phyloP scores from a whole-genome alignment of 495 filamentous ascomycete genomes.

The Copromyces sp. region DNA sequence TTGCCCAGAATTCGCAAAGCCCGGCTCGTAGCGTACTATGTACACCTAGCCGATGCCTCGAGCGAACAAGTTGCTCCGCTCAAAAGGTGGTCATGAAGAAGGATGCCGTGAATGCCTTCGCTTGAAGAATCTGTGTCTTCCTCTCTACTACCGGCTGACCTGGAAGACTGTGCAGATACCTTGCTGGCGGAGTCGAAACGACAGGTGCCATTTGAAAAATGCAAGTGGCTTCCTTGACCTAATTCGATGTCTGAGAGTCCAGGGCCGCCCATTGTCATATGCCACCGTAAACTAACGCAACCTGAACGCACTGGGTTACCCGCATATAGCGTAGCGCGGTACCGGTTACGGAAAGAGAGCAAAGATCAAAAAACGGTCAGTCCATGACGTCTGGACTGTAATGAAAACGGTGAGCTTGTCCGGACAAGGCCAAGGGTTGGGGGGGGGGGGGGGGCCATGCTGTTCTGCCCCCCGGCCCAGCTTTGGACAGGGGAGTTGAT shows the following conservation, averaged over 20 bases:
- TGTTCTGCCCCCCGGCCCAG: not conserved
- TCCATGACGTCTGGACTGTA: not conserved
- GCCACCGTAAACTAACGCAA: not conserved
- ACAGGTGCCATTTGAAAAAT: not conserved
- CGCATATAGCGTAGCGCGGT: not conserved
- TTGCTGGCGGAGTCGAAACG: not conserved
- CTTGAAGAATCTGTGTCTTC: not conserved
- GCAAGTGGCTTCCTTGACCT: not conserved
- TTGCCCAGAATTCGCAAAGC: not conserved
- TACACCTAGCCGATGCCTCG: not conserved
- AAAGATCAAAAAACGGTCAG: not conserved
- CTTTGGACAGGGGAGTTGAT: not conserved
- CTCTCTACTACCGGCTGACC: not conserved
- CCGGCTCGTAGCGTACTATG: not conserved
- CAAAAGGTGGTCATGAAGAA: not conserved
- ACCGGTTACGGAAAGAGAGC: not conserved
- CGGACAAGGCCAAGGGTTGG: not conserved
- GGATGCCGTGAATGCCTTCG: not conserved
- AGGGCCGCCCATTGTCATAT: not conserved
- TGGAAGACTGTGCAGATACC: not conserved
- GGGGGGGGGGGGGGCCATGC: not conserved
- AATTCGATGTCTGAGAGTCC: not conserved
- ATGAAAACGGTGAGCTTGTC: not conserved
- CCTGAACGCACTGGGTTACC: not conserved
- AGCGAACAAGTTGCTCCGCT: not conserved